Base-by-base conservation (phyloP, 2,329 filamentous ascomycete genomes). In the Colletotrichum sidae region DNA sequence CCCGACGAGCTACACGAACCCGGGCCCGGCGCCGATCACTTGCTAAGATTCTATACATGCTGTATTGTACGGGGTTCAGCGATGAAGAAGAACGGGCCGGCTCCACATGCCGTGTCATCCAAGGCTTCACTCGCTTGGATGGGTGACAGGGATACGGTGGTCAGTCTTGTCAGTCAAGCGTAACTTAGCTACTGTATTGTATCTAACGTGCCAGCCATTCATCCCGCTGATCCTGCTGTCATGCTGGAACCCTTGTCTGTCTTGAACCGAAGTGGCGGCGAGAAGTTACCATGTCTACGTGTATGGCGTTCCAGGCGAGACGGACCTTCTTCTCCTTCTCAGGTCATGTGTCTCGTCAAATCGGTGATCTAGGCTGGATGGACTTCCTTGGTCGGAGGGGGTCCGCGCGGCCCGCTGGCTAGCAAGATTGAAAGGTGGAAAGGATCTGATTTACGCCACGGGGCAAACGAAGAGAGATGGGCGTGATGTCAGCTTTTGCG, bases 1-100 rank as follows among this genome's bases (percentile, higher is more conserved):
- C 5, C 79, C 78, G 8, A 79, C 73, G 7, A 75, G 72, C 35
- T 81, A 80, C 70, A 78, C 59, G 1, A 60, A 67, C 55, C 69
- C 70, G 34, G 69, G 70, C 33, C 67, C 69, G 15, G 47, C 52
- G 25, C 52, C 67, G 41, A 59, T 71, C 34, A 53, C 38, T 38
- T 71, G 69, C 53, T 71, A 55, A 62, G 25, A 25, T 8, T 39
- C 12, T 8, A 12, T 17, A 17, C 17, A 17, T 17, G 17, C 17
- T 17, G 17, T 17, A 17, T 25, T 25, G 25, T 25, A 25, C 3
- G 25, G 25, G 25, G 25, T 25, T 25, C 25, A 25, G 25, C 25
- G 25, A 25, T 25, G 25, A 54, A 15, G 17, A n/a, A 33, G 13
- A 51, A 35, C 33, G 42, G 41, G 10, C 25, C 12, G 33, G 42